These are phyloP conservation scores for Lumnitzera racemosa DNA, from an alignment of 345 rosid species.

Conservation along the genomic window DNA sequence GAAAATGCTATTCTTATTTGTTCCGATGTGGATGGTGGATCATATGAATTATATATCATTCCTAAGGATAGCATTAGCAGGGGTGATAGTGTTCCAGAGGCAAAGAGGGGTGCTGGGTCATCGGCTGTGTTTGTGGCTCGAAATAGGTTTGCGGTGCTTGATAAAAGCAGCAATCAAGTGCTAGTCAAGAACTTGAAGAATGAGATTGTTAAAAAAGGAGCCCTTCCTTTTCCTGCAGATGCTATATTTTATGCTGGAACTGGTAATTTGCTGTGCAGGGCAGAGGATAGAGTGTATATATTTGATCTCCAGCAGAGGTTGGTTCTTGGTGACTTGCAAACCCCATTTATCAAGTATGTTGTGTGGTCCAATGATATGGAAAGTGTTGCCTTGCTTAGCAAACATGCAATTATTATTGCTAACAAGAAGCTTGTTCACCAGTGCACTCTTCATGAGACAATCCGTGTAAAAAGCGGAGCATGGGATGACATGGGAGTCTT, in stretches of 20 bases:
- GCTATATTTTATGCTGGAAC: conserved; percentile 93
- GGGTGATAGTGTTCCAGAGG: conserved; percentile 67
- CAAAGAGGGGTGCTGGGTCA: conserved; percentile 78
- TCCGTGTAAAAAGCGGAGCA: conserved; percentile 93
- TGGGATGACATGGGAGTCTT: conserved; percentile 96
- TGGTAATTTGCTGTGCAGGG: conserved; percentile 73
- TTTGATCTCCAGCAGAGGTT: conserved; percentile 90
- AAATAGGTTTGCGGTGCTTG: conserved; percentile 91
- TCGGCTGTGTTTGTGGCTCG: conserved; percentile 82
- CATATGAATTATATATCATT: conserved; percentile 77
- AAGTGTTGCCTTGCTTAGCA: conserved; percentile 88
- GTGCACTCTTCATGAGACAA: conserved; percentile 89
- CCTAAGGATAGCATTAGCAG: conserved; percentile 71
- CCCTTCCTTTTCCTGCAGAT: conserved; percentile 67
- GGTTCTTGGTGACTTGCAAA: conserved; percentile 77
- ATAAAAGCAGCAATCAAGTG: conserved; percentile 81
- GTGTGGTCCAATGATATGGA: conserved; percentile 96
- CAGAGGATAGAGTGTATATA: conserved; percentile 77
- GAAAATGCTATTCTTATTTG: conserved; percentile 83
- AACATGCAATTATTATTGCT: conserved; percentile 79
- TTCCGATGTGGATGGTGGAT: conserved; percentile 90
- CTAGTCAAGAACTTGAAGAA: conserved; percentile 70
- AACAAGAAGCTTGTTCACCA: conserved; percentile 77
- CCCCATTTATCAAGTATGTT: conserved; percentile 70
- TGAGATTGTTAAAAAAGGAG: conserved; percentile 69